Evolutionary conservation across 768 basidiomycete genomes (phyloP).

Genomic region (Chiua virens): DNA sequence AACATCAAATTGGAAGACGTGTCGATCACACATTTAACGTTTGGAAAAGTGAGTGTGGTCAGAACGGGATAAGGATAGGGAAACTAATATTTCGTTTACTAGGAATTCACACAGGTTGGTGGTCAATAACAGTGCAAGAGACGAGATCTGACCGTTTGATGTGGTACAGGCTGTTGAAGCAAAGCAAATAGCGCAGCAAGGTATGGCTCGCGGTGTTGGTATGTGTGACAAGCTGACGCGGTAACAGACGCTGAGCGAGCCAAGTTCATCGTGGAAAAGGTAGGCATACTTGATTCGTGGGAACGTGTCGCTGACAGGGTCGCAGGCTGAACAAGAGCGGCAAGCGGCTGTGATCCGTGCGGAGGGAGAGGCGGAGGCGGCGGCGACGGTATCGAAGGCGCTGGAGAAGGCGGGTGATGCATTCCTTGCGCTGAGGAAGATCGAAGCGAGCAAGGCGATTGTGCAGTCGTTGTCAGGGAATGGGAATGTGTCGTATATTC

Average conservation of each 20-base stretch:
- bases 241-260: constrained; percentile 91
- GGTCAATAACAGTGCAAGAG: background rate
- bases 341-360: constrained; percentile 98
- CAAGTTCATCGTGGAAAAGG: constrained; percentile 99
- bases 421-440: constrained; percentile 92
- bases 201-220: constrained; percentile 39
- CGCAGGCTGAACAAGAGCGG: constrained; percentile 95
- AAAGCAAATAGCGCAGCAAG: constrained; percentile 99
- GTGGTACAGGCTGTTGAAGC: constrained; percentile 85
- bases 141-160: background rate
- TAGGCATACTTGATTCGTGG: constrained; percentile 30
- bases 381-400: constrained; percentile 86
- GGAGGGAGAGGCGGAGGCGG: constrained; percentile 98
- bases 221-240: constrained; percentile 13
- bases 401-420: constrained; percentile 94
- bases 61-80: background rate
- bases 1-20: constrained; percentile 96
- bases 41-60: constrained; percentile 64
- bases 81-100: constrained; percentile 6
- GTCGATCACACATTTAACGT: constrained; percentile 89
- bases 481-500: constrained; percentile 88
- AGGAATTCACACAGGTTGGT: constrained; percentile 82
- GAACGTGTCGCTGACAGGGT: constrained; percentile 18
- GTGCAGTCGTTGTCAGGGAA: constrained; percentile 78
- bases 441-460: constrained; percentile 98